A percentile compares a stretch with the other conserved stretches of the same genome.
phyloP scores from a whole-genome alignment of 805 yeast species.

The Yamadazyma paraphyllophila region DNA sequence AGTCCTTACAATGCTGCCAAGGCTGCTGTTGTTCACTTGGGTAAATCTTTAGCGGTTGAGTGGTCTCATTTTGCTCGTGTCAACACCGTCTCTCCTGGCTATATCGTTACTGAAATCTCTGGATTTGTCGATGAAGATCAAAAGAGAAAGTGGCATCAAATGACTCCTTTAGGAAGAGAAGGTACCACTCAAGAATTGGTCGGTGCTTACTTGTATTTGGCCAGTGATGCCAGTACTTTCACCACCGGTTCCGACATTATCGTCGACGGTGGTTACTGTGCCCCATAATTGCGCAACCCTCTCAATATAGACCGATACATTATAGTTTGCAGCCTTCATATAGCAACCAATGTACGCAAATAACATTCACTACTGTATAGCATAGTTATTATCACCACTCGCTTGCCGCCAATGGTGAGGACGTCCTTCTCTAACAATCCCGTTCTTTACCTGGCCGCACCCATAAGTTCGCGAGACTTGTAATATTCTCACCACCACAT shows the following conservation, averaged over 20 bases:
- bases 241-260: constrained; percentile 45
- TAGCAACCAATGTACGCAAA: not conserved
- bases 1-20: constrained; percentile 49
- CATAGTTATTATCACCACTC: too few relatives aligned
- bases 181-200: constrained; percentile 42
- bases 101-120: constrained; percentile 40
- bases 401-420: too few relatives aligned
- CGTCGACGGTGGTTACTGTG: constrained; percentile 48
- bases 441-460: too few relatives aligned
- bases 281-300: constrained; percentile 16
- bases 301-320: too few relatives aligned
- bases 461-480: not conserved
- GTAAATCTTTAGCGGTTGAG: constrained; percentile 44
- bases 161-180: constrained; percentile 48
- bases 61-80: constrained; percentile 49
- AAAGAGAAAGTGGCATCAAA: constrained; percentile 37
- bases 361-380: too few relatives aligned
- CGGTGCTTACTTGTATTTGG: constrained; percentile 47
- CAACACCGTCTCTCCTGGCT: constrained; percentile 44
- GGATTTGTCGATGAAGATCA: constrained; percentile 33
- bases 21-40: constrained; percentile 44
- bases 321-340: too few relatives aligned
- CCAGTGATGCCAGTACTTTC: constrained; percentile 43
- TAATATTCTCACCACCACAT: not conserved
- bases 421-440: too few relatives aligned